Evolutionary conservation across 2,329 filamentous ascomycete species (phyloP).

Genomic region (Penicillium frequentans): DNA sequence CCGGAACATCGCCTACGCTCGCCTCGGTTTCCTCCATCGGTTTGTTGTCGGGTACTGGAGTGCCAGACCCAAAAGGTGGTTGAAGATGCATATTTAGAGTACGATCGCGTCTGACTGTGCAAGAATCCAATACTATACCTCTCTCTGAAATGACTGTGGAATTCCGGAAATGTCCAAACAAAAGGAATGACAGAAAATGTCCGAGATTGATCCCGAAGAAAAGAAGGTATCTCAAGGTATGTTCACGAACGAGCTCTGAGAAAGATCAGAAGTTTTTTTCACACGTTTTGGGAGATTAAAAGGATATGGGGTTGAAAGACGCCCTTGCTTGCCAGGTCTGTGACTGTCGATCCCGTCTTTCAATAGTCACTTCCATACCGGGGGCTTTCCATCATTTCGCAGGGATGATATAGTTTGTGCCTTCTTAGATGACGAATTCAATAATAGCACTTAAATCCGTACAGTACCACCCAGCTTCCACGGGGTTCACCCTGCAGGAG

Average conservation of each 20-base stretch:
- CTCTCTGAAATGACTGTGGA: conserved; percentile 4
- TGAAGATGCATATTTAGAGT: conserved; percentile 17
- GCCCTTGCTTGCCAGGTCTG: conserved; percentile 19
- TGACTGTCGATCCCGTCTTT: conserved; percentile 10
- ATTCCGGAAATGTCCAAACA: background rate
- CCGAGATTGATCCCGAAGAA: conserved; percentile 7
- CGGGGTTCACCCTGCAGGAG: conserved; percentile 1
- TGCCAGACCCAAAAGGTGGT: conserved; percentile 15
- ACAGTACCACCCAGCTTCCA: too few species aligned
- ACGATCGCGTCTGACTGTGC: background rate
- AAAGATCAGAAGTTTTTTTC: background rate
- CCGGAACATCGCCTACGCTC: conserved; percentile 4
- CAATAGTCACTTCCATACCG: conserved; percentile 1
- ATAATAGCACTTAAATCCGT: background rate
- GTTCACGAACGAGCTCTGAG: conserved; percentile 6
- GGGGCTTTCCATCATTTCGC: conserved; percentile 4
- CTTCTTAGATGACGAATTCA: conserved; percentile 11
- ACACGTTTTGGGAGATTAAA: background rate
- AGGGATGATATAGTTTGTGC: conserved; percentile 11
- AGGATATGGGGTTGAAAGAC: background rate
- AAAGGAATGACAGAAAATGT: background rate
- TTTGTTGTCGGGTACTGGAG: conserved; percentile 3
- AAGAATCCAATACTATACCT: conserved; percentile 16
- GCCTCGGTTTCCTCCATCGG: conserved; percentile 6
- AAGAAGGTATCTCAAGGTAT: conserved; percentile 11